Base-by-base conservation (phyloP, 352 stramenopile species). In the Blastocystis sp. region DNA sequence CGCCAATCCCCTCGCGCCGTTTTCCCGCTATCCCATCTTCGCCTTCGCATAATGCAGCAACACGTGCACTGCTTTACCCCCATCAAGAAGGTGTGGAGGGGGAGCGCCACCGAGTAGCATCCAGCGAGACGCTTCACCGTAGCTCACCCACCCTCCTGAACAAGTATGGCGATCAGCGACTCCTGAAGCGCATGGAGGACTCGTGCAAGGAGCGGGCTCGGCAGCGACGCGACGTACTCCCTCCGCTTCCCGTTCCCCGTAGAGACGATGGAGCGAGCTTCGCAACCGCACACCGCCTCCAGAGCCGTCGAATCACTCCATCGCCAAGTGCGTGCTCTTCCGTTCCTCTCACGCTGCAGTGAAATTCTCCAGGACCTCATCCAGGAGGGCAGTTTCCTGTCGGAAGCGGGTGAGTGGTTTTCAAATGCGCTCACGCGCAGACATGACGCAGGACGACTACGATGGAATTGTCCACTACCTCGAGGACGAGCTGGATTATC, bases 401-500 rank as follows among this genome's bases (percentile, higher is more conserved):
- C 54, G 6, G 74, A 84, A 6, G 34, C 34, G 17, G 34, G 64
- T 74, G 21, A 48, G 48, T 52, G 54, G 65, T 45, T 21, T 10
- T 34, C 48, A 11, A 54, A 21, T 61, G 2, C 34, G 1, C 4
- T 79, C 24, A 79, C 43, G 14, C 21, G 19, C 59, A 84, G 74
- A 62, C 9, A 59, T 84, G 9, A 68, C 74, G 24, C 38, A 84
- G 28, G 57, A 54, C 17, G 74, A 84, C 28, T 84, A 84, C n/a
- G 57, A 69, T 19, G 74, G 66, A 38, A 61, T 84, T 21, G 24
- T 84, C 2, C 65, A 28, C 42, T 62, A 68, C 9, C 65, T 84
- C 45, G 74, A 68, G 28, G 74, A 84, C 34, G 74, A 84, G 54
- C 66, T 69, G 43, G 74, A 84, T 7, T 84, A 84, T 69, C 74